phyloP scores from a whole-genome alignment of 2,329 filamentous ascomycete genomes.

The Penicillium hesseltinei region DNA sequence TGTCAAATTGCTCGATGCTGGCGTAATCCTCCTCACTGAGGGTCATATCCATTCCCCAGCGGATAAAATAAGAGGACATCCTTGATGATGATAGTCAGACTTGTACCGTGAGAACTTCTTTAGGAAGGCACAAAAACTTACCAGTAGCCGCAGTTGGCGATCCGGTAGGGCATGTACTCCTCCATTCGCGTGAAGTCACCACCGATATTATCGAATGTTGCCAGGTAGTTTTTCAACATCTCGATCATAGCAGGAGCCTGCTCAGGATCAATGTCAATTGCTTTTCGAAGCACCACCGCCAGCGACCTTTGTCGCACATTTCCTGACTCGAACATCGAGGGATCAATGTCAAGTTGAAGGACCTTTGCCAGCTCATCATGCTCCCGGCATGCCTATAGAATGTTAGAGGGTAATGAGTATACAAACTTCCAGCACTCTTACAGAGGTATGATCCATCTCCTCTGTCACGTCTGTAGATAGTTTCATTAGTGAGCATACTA shows the following conservation, averaged over 20 bases:
- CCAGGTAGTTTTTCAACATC: not conserved
- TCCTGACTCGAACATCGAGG: not conserved
- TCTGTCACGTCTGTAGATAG: not conserved
- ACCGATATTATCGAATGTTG: not conserved
- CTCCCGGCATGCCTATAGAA: not conserved
- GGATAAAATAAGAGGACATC: not conserved
- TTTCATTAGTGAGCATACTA: not conserved
- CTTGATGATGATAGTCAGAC: not conserved
- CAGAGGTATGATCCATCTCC: not conserved
- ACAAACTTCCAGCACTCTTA: not conserved
- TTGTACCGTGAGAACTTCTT: too few relatives aligned
- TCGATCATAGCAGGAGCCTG: not conserved
- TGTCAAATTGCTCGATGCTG: slow-evolving; percentile 6
- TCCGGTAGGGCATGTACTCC: not conserved
- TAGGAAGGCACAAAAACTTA: not conserved
- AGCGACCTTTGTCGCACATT: not conserved
- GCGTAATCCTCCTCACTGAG: slow-evolving; percentile 9
- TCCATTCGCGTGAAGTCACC: not conserved
- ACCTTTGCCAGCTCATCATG: not conserved
- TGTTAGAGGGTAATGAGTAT: not conserved
- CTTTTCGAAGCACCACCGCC: not conserved
- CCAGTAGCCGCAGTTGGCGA: not conserved
- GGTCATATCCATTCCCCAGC: not conserved
- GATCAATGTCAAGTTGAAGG: not conserved
- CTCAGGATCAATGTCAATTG: not conserved